Percentiles rank a stretch among this genome's conserved stretches.
phyloP scores from a whole-genome alignment of 2,329 filamentous ascomycete genomes.

The Zymoseptoria pseudotritici region DNA sequence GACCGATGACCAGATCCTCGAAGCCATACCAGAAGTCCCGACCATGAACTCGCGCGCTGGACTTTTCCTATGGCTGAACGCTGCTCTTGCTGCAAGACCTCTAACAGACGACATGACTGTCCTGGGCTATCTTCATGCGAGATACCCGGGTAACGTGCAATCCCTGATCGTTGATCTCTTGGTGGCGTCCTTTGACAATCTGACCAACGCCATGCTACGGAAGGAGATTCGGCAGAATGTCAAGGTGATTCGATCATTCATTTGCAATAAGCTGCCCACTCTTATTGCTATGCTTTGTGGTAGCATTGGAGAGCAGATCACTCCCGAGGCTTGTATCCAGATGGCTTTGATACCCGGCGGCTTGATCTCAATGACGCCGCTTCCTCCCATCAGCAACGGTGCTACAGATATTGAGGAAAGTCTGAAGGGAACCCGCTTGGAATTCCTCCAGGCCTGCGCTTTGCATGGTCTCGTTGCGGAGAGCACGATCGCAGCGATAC shows the following conservation, averaged over 20 bases:
- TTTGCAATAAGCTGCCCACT: slow-evolving; percentile 65
- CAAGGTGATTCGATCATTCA: slow-evolving; percentile 74
- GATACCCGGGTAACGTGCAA: slow-evolving; percentile 78
- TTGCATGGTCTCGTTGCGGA: slow-evolving; percentile 78
- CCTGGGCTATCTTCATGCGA: slow-evolving; percentile 72
- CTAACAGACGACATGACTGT: slow-evolving; percentile 73
- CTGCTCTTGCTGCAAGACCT: slow-evolving; percentile 72
- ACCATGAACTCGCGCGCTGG: slow-evolving; percentile 70
- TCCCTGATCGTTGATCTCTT: slow-evolving; percentile 74
- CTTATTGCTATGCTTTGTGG: slow-evolving; percentile 52
- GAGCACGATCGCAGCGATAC: slow-evolving; percentile 66
- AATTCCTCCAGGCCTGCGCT: slow-evolving; percentile 87
- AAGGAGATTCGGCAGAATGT: slow-evolving; percentile 53
- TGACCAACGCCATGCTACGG: slow-evolving; percentile 79
- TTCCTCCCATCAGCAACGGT: slow-evolving; percentile 57
- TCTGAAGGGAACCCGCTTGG: slow-evolving; percentile 61
- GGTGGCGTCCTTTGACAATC: slow-evolving; percentile 77
- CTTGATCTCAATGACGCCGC: slow-evolving; percentile 55
- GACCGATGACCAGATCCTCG: slow-evolving; percentile 54
- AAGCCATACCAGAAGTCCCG: slow-evolving; percentile 51
- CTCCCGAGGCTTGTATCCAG: slow-evolving; percentile 57
- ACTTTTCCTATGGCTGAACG: slow-evolving; percentile 77
- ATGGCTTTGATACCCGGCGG: slow-evolving; percentile 52
- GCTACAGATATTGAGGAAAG: slow-evolving; percentile 47
- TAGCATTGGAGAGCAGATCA: slow-evolving; percentile 52